Conservation (phyloP, 495 filamentous ascomycete species). For the Thermochaetoides thermophila region DNA sequence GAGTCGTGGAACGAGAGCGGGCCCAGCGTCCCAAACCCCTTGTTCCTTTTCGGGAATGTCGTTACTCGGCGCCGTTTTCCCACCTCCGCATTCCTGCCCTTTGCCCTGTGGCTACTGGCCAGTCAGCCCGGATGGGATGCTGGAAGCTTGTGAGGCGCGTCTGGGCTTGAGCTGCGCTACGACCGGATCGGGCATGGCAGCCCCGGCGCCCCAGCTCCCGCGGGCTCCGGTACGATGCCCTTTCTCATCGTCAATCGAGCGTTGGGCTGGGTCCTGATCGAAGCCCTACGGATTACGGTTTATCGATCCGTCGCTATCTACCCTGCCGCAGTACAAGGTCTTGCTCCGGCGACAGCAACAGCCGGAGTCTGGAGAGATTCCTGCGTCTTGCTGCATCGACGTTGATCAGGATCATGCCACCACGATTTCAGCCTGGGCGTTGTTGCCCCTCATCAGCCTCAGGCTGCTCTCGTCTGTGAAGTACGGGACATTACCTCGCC, state of each 20-base stretch:
- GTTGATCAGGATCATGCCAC: too few relatives aligned
- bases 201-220: slow-evolving; percentile 1
- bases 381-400: too few relatives aligned
- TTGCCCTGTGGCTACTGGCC: not conserved
- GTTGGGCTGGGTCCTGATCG: not conserved
- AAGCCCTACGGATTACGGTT: too few relatives aligned
- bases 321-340: too few relatives aligned
- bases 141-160: slow-evolving; percentile 4
- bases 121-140: slow-evolving; percentile 2
- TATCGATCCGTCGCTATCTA: too few relatives aligned
- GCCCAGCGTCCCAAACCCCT: slow-evolving; percentile 16
- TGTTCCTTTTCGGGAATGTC: slow-evolving; percentile 20
- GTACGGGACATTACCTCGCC: too few relatives aligned
- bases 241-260: not conserved
- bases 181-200: slow-evolving; percentile 16
- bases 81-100: slow-evolving; percentile 16
- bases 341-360: too few relatives aligned
- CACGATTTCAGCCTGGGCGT: too few relatives aligned
- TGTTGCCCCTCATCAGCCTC: too few relatives aligned
- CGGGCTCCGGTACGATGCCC: too few relatives aligned
- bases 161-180: slow-evolving; percentile 11
- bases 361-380: too few relatives aligned
- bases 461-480: too few relatives aligned
- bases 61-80: slow-evolving; percentile 18
- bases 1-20: slow-evolving; percentile 8